Evolutionary conservation across 345 rosid species (phyloP).

Genomic region (Eutrema heterophyllum): DNA sequence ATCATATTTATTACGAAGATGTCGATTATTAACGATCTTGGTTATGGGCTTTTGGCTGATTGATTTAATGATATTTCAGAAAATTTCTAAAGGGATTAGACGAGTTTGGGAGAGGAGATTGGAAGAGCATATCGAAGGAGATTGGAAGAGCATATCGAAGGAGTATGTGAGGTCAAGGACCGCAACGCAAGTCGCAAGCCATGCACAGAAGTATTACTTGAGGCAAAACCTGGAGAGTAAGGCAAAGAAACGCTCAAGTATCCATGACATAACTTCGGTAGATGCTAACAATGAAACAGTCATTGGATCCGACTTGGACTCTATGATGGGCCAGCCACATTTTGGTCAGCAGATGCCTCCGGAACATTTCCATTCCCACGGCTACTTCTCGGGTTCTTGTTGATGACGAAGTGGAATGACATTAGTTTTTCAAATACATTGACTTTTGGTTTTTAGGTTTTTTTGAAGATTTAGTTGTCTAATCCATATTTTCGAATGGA

Average conservation of each 20-base stretch:
- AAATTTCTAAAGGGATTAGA: conserved; percentile 46
- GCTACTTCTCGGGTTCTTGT: too few relatives aligned
- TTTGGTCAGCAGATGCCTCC: background rate
- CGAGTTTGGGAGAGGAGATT: conserved; percentile 53
- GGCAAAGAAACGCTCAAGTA: conserved; percentile 59
- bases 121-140: conserved; percentile 81
- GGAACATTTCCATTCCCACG: too few relatives aligned
- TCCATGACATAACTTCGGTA: conserved; percentile 52
- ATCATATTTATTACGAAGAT: background rate
- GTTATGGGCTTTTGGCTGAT: background rate
- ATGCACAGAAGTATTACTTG: conserved; percentile 64
- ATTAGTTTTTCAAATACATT: background rate
- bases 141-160: too few relatives aligned
- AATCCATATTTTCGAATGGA: background rate
- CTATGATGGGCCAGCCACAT: background rate
- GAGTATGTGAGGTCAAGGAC: conserved; percentile 52
- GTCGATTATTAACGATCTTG: background rate
- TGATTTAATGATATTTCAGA: conserved; percentile 26
- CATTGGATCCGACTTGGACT: conserved; percentile 17
- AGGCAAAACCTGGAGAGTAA: conserved; percentile 36
- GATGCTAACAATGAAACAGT: conserved; percentile 11
- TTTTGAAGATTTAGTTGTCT: background rate
- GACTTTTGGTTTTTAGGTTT: background rate
- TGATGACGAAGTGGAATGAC: background rate
- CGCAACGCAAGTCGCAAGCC: conserved; percentile 71